Percentiles rank a stretch among this genome's conserved stretches.
Conservation (phyloP, 345 rosid genomes). For the Draba incana region DNA sequence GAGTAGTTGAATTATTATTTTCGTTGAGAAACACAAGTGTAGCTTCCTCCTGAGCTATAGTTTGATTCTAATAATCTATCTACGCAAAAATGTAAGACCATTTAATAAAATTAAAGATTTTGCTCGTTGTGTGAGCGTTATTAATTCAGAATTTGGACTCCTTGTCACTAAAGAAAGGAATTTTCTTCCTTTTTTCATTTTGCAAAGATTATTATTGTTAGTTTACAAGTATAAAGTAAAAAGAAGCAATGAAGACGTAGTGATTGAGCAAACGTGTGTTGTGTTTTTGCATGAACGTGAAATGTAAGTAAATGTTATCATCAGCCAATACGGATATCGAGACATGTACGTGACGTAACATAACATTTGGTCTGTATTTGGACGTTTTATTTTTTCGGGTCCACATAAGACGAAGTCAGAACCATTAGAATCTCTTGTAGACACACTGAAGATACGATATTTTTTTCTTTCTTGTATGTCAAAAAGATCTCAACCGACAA, state of each 20-base stretch:
- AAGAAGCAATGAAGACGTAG: slow-evolving; percentile 17
- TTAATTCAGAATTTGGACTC: background rate
- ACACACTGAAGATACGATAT: slow-evolving; percentile 38
- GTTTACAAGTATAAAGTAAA: slow-evolving; percentile 5
- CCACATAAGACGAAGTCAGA: slow-evolving; percentile 34
- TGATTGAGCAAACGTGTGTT: slow-evolving; percentile 31
- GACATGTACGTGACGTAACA: slow-evolving; percentile 43
- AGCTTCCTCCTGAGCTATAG: no score
- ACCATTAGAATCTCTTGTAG: slow-evolving; percentile 43
- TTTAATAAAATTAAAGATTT: no score
- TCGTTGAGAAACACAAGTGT: no score
- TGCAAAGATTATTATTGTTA: background rate
- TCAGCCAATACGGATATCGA: slow-evolving; percentile 44
- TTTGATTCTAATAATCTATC: no score
- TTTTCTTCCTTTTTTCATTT: background rate
- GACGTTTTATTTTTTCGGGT: slow-evolving; percentile 24
- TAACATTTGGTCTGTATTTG: slow-evolving; percentile 41
- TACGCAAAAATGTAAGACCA: no score
- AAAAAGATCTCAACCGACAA: slow-evolving; percentile 38
- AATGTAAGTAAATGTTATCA: slow-evolving; percentile 10
- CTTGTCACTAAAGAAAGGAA: slow-evolving; percentile 16
- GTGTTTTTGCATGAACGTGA: slow-evolving; percentile 11
- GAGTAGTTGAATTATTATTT: no score
- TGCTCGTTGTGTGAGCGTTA: no score
- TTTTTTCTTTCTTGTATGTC: background rate